Evolutionary conservation across 805 yeast genomes (phyloP).

Genomic region (Pachysolen tannophilus): DNA sequence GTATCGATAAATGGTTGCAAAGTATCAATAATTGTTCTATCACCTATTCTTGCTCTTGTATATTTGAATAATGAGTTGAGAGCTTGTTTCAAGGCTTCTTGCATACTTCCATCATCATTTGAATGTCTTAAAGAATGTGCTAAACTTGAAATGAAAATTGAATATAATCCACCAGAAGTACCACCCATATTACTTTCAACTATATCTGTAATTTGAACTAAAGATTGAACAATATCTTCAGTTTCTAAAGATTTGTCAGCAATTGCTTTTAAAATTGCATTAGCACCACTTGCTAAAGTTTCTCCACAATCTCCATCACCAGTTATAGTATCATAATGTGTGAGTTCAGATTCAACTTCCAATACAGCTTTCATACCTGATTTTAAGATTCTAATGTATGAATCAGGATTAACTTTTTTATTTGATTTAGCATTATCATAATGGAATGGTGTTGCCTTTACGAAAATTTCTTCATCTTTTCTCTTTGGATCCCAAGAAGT

Average conservation of each 20-base stretch:
- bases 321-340: constrained; percentile 33
- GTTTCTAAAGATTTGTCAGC: constrained; percentile 28
- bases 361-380: constrained; percentile 45
- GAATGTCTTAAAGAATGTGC: constrained; percentile 43
- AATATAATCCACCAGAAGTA: constrained; percentile 89
- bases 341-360: constrained; percentile 45
- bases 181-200: constrained; percentile 95
- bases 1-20: constrained; percentile 77
- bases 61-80: constrained; percentile 71
- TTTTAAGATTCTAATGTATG: constrained; percentile 27
- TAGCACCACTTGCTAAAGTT: constrained; percentile 27
- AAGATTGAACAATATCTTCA: constrained; percentile 45
- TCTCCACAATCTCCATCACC: constrained; percentile 39
- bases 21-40: constrained; percentile 84
- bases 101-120: constrained; percentile 30
- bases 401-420: constrained; percentile 21
- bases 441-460: constrained; percentile 20
- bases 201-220: constrained; percentile 69
- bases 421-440: constrained; percentile 22
- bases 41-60: constrained; percentile 85
- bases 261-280: constrained; percentile 25
- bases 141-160: constrained; percentile 75
- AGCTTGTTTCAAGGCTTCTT: constrained; percentile 49
- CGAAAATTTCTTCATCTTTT: constrained; percentile 16
- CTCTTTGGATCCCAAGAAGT: constrained; percentile 18